phyloP scores from a whole-genome alignment of 495 filamentous ascomycete genomes.

The Podospora fimiseda region DNA sequence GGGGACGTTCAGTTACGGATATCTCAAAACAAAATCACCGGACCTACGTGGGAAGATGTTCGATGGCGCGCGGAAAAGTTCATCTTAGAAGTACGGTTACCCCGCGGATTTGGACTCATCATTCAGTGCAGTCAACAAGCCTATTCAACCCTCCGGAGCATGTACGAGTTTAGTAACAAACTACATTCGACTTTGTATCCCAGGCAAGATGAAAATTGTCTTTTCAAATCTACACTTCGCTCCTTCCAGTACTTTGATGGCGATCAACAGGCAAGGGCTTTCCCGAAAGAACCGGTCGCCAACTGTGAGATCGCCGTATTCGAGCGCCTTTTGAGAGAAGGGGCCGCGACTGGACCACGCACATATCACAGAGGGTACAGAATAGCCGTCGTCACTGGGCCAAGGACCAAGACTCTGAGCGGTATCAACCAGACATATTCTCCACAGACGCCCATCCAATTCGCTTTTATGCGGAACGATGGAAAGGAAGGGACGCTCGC shows the following conservation, averaged over 20 bases:
- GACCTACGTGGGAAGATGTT: slow-evolving; percentile 72
- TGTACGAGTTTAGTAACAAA: slow-evolving; percentile 72
- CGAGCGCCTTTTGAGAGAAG: slow-evolving; percentile 55
- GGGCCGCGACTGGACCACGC: slow-evolving; percentile 60
- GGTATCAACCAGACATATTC: slow-evolving; percentile 60
- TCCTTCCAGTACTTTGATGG: slow-evolving; percentile 72
- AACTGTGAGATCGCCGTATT: slow-evolving; percentile 66
- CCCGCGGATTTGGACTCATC: slow-evolving; percentile 60
- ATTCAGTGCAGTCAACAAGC: slow-evolving; percentile 65
- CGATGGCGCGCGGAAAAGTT: slow-evolving; percentile 62
- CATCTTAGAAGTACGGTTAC: slow-evolving; percentile 57
- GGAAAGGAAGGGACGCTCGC: slow-evolving; percentile 59
- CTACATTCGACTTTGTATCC: slow-evolving; percentile 62
- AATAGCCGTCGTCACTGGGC: slow-evolving; percentile 64
- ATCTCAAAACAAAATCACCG: slow-evolving; percentile 57
- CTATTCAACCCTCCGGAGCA: slow-evolving; percentile 68
- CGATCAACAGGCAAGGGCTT: slow-evolving; percentile 53
- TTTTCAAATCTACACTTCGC: slow-evolving; percentile 58
- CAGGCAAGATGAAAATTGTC: slow-evolving; percentile 55
- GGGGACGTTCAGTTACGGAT: slow-evolving; percentile 68
- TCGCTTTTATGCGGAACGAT: slow-evolving; percentile 63
- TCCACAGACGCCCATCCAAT: slow-evolving; percentile 58
- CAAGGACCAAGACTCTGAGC: slow-evolving; percentile 67
- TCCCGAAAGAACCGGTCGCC: slow-evolving; percentile 65
- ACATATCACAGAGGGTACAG: slow-evolving; percentile 70